Conservation (phyloP, 73 alveolate genomes). For the Breviolum minutum region DNA sequence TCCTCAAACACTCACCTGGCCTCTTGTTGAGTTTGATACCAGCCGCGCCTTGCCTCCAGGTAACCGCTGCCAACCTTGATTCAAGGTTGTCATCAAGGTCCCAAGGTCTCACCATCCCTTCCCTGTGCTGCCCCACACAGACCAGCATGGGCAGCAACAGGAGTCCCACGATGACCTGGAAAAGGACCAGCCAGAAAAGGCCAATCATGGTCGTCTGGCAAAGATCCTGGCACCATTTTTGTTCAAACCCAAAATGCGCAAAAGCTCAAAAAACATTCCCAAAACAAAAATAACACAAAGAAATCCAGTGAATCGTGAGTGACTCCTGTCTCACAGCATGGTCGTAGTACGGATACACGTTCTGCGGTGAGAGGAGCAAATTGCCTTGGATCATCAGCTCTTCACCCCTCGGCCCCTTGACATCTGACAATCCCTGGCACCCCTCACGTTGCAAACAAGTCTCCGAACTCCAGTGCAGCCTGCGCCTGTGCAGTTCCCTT, state of each 20-base stretch:
- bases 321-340: slow-evolving; percentile 48
- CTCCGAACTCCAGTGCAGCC: slow-evolving; percentile 1
- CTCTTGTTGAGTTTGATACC: slow-evolving; percentile 43
- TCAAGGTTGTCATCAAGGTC: neutral
- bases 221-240: neutral
- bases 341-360: slow-evolving; percentile 69
- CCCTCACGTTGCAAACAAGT: neutral
- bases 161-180: slow-evolving; percentile 72
- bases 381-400: neutral
- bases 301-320: neutral
- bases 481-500: slow-evolving; percentile 20
- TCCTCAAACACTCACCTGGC: neutral
- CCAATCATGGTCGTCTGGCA: slow-evolving; percentile 80
- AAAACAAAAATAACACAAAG: too few relatives aligned
- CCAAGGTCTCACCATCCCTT: neutral
- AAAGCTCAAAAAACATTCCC: neutral
- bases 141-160: slow-evolving; percentile 69
- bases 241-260: neutral
- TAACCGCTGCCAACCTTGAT: slow-evolving; percentile 43
- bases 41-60: slow-evolving; percentile 54
- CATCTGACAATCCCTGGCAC: neutral
- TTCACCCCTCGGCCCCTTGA: too few relatives aligned
- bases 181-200: slow-evolving; percentile 63
- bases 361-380: slow-evolving; percentile 56
- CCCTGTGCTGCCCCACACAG: slow-evolving; percentile 29